These are phyloP conservation scores for Chalciporus piperatus DNA, from an alignment of 768 basidiomycete genomes.

Conservation along the genomic window DNA sequence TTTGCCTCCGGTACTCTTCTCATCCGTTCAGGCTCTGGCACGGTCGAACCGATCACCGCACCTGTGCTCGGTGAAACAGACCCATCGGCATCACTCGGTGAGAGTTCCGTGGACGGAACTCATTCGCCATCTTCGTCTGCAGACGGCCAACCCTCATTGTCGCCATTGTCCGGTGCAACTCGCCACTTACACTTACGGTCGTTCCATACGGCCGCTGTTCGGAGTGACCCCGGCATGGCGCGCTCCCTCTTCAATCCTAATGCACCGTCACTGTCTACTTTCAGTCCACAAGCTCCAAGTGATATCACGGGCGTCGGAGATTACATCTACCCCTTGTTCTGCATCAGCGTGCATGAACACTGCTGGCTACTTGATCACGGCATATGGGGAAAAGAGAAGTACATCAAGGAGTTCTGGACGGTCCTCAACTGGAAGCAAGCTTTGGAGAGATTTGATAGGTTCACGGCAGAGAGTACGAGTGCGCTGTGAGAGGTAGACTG, in stretches of 20 bases:
- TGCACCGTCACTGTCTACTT: not conserved
- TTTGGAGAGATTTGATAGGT: slow-evolving; percentile 28
- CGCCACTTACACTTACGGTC: slow-evolving; percentile 26
- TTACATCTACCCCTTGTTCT: slow-evolving; percentile 70
- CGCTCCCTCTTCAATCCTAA: slow-evolving; percentile 30
- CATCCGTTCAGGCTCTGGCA: slow-evolving; percentile 54
- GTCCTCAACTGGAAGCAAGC: slow-evolving; percentile 78
- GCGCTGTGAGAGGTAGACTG: slow-evolving; percentile 6
- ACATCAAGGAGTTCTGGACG: slow-evolving; percentile 80
- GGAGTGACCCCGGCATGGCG: slow-evolving; percentile 2
- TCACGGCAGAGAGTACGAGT: slow-evolving; percentile 3
- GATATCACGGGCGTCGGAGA: slow-evolving; percentile 42
- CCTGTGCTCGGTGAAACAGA: slow-evolving; percentile 31
- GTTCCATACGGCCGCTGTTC: slow-evolving; percentile 24
- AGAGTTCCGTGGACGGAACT: slow-evolving; percentile 8
- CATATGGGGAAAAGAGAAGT: slow-evolving; percentile 88
- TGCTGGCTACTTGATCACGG: slow-evolving; percentile 89
- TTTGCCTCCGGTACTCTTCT: slow-evolving; percentile 89
- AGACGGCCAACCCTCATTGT: slow-evolving; percentile 27
- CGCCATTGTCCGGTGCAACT: slow-evolving; percentile 44
- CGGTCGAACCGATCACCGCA: slow-evolving; percentile 20
- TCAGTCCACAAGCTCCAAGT: slow-evolving; percentile 18
- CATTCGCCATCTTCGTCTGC: slow-evolving; percentile 23
- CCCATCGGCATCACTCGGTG: not conserved
- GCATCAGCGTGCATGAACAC: slow-evolving; percentile 78